Conservation (phyloP, 306 rosid genomes). For the Arachis hypogaea region DNA sequence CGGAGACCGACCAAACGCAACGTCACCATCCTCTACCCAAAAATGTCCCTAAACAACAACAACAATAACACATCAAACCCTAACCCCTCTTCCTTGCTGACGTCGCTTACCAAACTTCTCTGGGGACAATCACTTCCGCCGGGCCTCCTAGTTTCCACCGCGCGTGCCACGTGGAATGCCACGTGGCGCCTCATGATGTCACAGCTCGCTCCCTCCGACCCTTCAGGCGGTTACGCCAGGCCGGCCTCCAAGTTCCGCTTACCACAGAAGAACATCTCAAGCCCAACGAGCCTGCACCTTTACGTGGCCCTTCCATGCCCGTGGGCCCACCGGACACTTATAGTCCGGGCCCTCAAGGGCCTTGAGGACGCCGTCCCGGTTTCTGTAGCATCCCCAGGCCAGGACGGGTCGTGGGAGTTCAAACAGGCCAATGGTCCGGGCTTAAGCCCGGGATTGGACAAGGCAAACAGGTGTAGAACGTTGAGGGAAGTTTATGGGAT, state of each 20-base stretch:
- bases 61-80: constrained; percentile 39
- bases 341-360: constrained; percentile 84
- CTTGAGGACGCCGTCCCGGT: constrained; percentile 70
- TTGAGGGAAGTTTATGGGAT: constrained; percentile 72
- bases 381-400: constrained; percentile 73
- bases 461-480: constrained; percentile 59
- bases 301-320: constrained; percentile 92
- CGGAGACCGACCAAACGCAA: constrained; percentile 11
- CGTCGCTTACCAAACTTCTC: constrained; percentile 67
- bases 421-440: constrained; percentile 14
- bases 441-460: constrained; percentile 57
- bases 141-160: constrained; percentile 74
- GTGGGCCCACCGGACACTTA: constrained; percentile 94
- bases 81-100: constrained; percentile 53
- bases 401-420: constrained; percentile 89
- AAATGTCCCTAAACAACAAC: constrained; percentile 56
- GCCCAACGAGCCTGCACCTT: constrained; percentile 56
- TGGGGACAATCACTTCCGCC: constrained; percentile 95
- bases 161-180: constrained; percentile 80
- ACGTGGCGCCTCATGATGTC: constrained; percentile 92
- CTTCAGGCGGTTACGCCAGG: constrained; percentile 69
- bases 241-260: constrained; percentile 74
- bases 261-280: constrained; percentile 34
- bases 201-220: constrained; percentile 92
- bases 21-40: constrained; percentile 25